Percentiles rank a stretch among this genome's conserved stretches.
phyloP scores from a whole-genome alignment of 2,329 filamentous ascomycete genomes.

The Aspergillus tanneri region DNA sequence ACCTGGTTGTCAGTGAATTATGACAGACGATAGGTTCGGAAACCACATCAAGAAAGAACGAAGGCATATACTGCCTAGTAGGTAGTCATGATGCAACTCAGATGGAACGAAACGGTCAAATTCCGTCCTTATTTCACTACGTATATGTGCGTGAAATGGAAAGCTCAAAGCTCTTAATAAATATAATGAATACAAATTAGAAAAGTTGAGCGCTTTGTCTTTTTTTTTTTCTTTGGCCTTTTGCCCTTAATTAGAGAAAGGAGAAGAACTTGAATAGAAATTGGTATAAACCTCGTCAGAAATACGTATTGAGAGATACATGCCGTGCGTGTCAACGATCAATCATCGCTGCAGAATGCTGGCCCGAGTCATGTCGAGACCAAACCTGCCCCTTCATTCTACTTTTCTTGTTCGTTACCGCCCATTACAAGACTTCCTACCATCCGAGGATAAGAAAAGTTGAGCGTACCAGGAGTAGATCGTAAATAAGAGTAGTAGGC shows the following conservation, averaged over 20 bases:
- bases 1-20: too few relatives aligned
- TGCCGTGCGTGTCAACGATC: constrained; percentile 29
- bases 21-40: too few relatives aligned
- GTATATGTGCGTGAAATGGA: neutral
- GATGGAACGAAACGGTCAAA: too few relatives aligned
- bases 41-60: neutral
- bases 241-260: constrained; percentile 7
- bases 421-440: constrained; percentile 19
- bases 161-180: neutral
- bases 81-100: neutral
- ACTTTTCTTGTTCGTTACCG: constrained; percentile 19
- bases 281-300: constrained; percentile 29
- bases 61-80: neutral
- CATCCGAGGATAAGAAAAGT: constrained; percentile 16
- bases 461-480: constrained; percentile 17
- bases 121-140: neutral
- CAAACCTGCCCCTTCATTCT: constrained; percentile 13
- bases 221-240: constrained; percentile 11
- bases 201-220: neutral
- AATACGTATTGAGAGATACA: constrained; percentile 36
- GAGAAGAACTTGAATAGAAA: constrained; percentile 21
- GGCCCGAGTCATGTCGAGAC: constrained; percentile 7
- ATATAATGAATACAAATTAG: neutral
- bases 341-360: constrained; percentile 28
- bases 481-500: constrained; percentile 15